Conservation (phyloP, 2,329 filamentous ascomycete genomes). For the Cercospora canescens region DNA sequence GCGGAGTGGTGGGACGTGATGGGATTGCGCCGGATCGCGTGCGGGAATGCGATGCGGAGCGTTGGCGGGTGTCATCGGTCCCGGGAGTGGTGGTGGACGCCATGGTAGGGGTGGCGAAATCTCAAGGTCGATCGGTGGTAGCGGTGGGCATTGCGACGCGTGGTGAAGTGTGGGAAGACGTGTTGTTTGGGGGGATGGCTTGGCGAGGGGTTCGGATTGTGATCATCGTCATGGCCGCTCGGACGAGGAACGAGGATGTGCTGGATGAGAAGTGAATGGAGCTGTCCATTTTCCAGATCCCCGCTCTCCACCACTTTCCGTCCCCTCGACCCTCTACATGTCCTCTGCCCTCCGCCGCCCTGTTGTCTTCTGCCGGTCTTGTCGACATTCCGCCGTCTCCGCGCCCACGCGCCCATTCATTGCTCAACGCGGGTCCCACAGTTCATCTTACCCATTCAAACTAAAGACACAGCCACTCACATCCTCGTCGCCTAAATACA, state of each 20-base stretch:
- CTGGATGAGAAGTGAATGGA: not conserved
- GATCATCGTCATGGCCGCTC: constrained; percentile 4
- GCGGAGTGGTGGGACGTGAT: too few relatives aligned
- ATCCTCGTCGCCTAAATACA: constrained; percentile 9
- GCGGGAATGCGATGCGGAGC: constrained; percentile 49
- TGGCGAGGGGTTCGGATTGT: not conserved
- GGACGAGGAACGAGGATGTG: not conserved
- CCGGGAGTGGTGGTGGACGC: constrained; percentile 21
- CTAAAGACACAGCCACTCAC: constrained; percentile 4
- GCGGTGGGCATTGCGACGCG: not conserved
- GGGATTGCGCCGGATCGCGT: constrained; percentile 41
- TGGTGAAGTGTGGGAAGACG: not conserved
- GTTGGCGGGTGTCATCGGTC: constrained; percentile 9
- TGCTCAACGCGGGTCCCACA: constrained; percentile 3
- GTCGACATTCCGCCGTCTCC: not conserved
- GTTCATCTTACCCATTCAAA: not conserved
- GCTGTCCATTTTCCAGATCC: not conserved
- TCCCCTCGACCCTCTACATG: not conserved
- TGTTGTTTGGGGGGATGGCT: constrained; percentile 7
- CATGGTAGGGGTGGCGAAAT: constrained; percentile 10
- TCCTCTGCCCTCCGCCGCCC: constrained; percentile 2
- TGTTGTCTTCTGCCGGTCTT: not conserved
- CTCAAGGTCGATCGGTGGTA: not conserved
- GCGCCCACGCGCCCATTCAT: not conserved
- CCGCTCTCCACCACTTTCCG: not conserved